These are phyloP conservation scores for Neoboletus magnificus DNA, from an alignment of 768 basidiomycete genomes.

Conservation along the genomic window DNA sequence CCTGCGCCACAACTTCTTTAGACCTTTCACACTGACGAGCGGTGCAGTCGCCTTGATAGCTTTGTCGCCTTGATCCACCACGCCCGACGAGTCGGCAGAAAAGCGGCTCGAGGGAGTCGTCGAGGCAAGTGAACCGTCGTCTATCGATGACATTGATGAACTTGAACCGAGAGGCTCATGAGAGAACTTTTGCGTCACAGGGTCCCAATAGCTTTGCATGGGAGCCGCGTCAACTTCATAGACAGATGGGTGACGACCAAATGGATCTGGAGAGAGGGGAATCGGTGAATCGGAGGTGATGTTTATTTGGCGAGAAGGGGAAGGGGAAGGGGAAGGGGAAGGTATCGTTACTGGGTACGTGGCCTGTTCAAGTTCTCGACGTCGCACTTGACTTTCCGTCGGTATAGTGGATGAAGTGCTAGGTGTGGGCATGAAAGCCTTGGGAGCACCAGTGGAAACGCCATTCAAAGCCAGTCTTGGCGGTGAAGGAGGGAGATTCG, in stretches of 20 bases:
- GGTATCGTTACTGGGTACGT: slow-evolving; percentile 43
- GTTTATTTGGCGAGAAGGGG: slow-evolving; percentile 24
- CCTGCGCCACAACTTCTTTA: slow-evolving; percentile 78
- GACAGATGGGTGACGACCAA: slow-evolving; percentile 65
- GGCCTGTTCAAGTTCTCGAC: slow-evolving; percentile 50
- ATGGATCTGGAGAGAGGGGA: slow-evolving; percentile 82
- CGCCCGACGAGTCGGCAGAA: slow-evolving; percentile 64
- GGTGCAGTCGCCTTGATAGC: slow-evolving; percentile 39
- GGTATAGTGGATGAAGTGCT: slow-evolving; percentile 28
- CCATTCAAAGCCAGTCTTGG: slow-evolving; percentile 69
- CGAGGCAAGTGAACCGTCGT: slow-evolving; percentile 16
- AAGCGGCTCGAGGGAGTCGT: slow-evolving; percentile 58
- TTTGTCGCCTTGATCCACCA: slow-evolving; percentile 28
- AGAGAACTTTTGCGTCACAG: slow-evolving; percentile 22
- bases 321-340: slow-evolving; percentile 27
- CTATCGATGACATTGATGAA: slow-evolving; percentile 26
- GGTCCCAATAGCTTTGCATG: slow-evolving; percentile 46
- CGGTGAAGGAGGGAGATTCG: slow-evolving; percentile 44
- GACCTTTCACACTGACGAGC: slow-evolving; percentile 68
- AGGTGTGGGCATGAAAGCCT: slow-evolving; percentile 36
- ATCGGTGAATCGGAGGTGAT: slow-evolving; percentile 52
- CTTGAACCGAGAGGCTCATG: slow-evolving; percentile 20
- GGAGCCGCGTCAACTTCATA: slow-evolving; percentile 31
- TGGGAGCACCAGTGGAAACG: slow-evolving; percentile 58
- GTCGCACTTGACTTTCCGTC: slow-evolving; percentile 46